phyloP scores from a whole-genome alignment of 768 basidiomycete species.

The Naematelia aurantialba region DNA sequence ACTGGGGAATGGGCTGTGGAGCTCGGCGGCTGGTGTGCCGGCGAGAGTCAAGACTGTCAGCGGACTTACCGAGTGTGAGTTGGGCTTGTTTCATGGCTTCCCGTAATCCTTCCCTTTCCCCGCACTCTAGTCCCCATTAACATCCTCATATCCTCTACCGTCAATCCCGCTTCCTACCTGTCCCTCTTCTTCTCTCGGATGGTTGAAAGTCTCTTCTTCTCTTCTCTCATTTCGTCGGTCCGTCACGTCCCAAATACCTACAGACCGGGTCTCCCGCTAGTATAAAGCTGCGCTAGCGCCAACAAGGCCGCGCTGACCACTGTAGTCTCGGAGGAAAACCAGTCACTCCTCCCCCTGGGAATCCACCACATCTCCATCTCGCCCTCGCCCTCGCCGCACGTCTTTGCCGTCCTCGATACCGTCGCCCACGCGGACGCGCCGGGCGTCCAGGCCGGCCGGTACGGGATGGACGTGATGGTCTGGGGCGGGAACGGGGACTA shows the following conservation, averaged over 20 bases:
- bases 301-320: too few species aligned
- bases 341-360: conserved; percentile 62
- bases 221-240: not conserved
- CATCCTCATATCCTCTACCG: not conserved
- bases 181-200: not conserved
- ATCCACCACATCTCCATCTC: conserved; percentile 62
- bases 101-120: too few species aligned
- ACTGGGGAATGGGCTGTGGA: conserved; percentile 57
- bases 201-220: too few species aligned
- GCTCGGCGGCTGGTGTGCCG: conserved; percentile 67
- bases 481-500: conserved; percentile 49
- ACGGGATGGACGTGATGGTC: conserved; percentile 50
- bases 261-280: too few species aligned
- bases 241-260: too few species aligned
- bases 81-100: not conserved
- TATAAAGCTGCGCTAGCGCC: too few species aligned
- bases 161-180: not conserved
- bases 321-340: conserved; percentile 64
- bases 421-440: conserved; percentile 52
- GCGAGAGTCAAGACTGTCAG: conserved; percentile 73
- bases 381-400: conserved; percentile 60
- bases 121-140: too few species aligned
- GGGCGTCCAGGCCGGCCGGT: conserved; percentile 41
- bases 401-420: conserved; percentile 70
- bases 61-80: conserved; percentile 79